These are phyloP conservation scores for Coemansia reversa DNA, from an alignment of 192 early-diverging fungal species.

Conservation along the genomic window DNA sequence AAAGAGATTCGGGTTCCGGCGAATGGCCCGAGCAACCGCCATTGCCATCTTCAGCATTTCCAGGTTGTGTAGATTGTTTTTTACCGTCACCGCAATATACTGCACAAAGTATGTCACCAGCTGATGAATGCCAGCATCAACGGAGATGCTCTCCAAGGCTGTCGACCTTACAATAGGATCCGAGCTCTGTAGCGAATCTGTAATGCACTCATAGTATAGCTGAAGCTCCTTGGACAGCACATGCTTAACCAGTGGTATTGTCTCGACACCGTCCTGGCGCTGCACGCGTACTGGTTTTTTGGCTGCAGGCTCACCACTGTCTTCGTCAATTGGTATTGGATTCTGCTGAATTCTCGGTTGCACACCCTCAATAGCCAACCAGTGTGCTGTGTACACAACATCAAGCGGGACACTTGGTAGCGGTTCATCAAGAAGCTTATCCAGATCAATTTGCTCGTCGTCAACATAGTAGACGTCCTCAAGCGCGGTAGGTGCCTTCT, in stretches of 20 bases:
- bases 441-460: slow-evolving; percentile 93
- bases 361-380: slow-evolving; percentile 99
- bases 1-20: slow-evolving; percentile 86
- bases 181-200: slow-evolving; percentile 69
- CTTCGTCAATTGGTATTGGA: slow-evolving; percentile 63
- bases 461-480: slow-evolving; percentile 85
- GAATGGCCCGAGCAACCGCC: slow-evolving; percentile 72
- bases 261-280: slow-evolving; percentile 44
- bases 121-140: slow-evolving; percentile 93
- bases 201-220: slow-evolving; percentile 91
- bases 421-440: slow-evolving; percentile 78
- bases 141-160: slow-evolving; percentile 78
- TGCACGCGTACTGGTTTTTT: slow-evolving; percentile 22
- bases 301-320: slow-evolving; percentile 18
- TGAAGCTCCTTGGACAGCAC: slow-evolving; percentile 91
- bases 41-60: slow-evolving; percentile 72
- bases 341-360: slow-evolving; percentile 97
- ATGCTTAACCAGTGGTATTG: slow-evolving; percentile 80
- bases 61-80: slow-evolving; percentile 75
- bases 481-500: slow-evolving; percentile 61
- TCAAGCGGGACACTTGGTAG: slow-evolving; percentile 91
- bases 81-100: slow-evolving; percentile 85
- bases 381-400: slow-evolving; percentile 87
- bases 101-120: slow-evolving; percentile 94
- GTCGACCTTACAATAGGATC: slow-evolving; percentile 68